These are phyloP conservation scores for Fraxinus dipetala DNA, from an alignment of 305 asterid species.

Conservation along the genomic window DNA sequence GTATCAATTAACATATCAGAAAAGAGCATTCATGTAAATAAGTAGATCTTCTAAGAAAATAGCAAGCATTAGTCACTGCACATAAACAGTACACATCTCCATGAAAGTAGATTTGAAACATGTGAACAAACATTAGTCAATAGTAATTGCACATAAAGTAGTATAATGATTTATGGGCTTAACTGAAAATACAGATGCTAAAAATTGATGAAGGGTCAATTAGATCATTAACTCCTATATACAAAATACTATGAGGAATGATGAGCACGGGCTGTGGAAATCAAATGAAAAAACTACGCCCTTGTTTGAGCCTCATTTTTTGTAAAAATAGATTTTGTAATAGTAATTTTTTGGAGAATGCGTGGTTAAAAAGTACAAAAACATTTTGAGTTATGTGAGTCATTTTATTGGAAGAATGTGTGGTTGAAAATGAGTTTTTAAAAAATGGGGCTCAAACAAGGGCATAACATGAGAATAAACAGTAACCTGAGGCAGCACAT, in stretches of 20 bases:
- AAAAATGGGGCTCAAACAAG: too few relatives aligned
- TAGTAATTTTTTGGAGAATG: too few relatives aligned
- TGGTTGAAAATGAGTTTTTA: too few relatives aligned
- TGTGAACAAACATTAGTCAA: neutral
- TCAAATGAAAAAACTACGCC: neutral
- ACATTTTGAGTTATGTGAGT: too few relatives aligned
- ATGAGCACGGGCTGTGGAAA: neutral
- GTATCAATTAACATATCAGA: constrained; percentile 20
- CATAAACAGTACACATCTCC: neutral
- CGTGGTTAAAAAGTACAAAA: too few relatives aligned
- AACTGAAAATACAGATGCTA: neutral
- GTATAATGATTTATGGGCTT: neutral
- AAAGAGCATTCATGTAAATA: neutral
- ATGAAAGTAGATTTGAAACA: neutral
- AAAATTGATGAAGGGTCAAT: neutral
- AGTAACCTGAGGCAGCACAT: neutral
- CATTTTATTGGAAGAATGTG: too few relatives aligned
- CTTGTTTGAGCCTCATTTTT: too few relatives aligned
- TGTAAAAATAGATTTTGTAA: neutral
- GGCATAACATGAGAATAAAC: neutral
- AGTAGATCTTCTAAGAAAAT: neutral
- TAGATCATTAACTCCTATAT: neutral
- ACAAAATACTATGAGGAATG: neutral
- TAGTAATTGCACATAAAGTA: neutral
- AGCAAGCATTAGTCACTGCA: neutral